phyloP scores from a whole-genome alignment of 2,329 filamentous ascomycete species.

The Metarhizium anisopliae region DNA sequence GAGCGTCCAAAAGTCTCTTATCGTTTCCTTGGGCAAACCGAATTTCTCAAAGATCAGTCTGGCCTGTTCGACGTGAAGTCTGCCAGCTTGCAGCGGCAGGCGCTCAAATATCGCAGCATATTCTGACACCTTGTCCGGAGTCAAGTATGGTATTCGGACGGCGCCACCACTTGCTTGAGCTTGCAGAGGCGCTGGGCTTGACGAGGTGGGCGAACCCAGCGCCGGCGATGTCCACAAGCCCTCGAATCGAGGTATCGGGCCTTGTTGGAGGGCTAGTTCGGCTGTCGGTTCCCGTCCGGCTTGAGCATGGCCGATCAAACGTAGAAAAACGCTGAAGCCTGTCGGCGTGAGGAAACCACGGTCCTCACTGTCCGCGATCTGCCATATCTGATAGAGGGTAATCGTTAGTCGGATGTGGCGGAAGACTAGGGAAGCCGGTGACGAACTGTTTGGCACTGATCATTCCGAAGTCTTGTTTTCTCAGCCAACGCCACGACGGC shows the following conservation, averaged over 20 bases:
- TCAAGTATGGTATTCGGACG: slow-evolving; percentile 80
- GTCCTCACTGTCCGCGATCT: slow-evolving; percentile 96
- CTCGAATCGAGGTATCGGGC: slow-evolving; percentile 88
- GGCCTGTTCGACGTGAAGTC: slow-evolving; percentile 76
- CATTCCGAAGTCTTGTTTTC: slow-evolving; percentile 80
- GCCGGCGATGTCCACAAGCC: slow-evolving; percentile 41
- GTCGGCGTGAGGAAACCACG: slow-evolving; percentile 84
- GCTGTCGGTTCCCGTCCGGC: slow-evolving; percentile 71
- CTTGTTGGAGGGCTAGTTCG: slow-evolving; percentile 76
- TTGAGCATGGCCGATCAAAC: slow-evolving; percentile 93
- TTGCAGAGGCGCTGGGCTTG: slow-evolving; percentile 36
- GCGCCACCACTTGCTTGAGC: slow-evolving; percentile 56
- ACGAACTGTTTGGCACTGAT: slow-evolving; percentile 77
- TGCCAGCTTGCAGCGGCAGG: slow-evolving; percentile 62
- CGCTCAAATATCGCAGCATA: slow-evolving; percentile 88
- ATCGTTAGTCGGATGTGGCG: slow-evolving; percentile 5
- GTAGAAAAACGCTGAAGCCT: slow-evolving; percentile 85
- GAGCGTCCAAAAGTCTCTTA: slow-evolving; percentile 94
- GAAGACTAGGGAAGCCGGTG: background rate
- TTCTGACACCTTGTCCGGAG: slow-evolving; percentile 79
- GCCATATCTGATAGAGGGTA: slow-evolving; percentile 69
- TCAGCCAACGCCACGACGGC: slow-evolving; percentile 97
- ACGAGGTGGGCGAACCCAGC: slow-evolving; percentile 32
- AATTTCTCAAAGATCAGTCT: slow-evolving; percentile 95
- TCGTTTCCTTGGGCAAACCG: slow-evolving; percentile 75